Conservation (phyloP, 805 yeast species). For the Kodamaea neixiangensis region DNA sequence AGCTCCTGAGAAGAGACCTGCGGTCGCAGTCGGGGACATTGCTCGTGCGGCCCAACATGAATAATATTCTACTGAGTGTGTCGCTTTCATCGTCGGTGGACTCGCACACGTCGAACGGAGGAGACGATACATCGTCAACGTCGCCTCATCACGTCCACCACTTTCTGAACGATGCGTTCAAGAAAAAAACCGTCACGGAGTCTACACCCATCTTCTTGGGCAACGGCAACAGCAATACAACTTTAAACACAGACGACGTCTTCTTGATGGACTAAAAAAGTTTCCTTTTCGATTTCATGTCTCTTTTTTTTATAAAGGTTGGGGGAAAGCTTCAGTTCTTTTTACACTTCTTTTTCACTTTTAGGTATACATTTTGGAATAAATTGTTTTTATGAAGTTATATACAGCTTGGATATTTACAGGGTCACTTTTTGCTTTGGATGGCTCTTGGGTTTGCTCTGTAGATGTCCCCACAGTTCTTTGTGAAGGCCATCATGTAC, state of each 20-base stretch:
- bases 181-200: constrained; percentile 5
- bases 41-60: constrained; percentile 34
- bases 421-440: constrained; percentile 3
- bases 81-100: constrained; percentile 8
- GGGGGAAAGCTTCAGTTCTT: constrained; percentile 4
- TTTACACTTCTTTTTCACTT: background rate
- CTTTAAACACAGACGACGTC: constrained; percentile 29
- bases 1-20: constrained; percentile 66
- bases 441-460: constrained; percentile 32
- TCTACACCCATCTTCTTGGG: constrained; percentile 2
- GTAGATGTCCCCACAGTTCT: constrained; percentile 41
- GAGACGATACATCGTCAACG: constrained; percentile 7
- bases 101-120: constrained; percentile 5
- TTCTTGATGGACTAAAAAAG: constrained; percentile 38
- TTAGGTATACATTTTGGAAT: constrained; percentile 2
- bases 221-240: constrained; percentile 7
- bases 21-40: constrained; percentile 51
- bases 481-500: constrained; percentile 29
- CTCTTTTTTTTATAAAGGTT: background rate
- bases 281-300: background rate
- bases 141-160: constrained; percentile 9
- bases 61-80: constrained; percentile 11
- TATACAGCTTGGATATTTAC: background rate
- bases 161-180: constrained; percentile 13
- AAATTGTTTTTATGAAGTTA: background rate